These are phyloP conservation scores for Phytopythium delawarense DNA, from an alignment of 352 stramenopile species.

Conservation along the genomic window DNA sequence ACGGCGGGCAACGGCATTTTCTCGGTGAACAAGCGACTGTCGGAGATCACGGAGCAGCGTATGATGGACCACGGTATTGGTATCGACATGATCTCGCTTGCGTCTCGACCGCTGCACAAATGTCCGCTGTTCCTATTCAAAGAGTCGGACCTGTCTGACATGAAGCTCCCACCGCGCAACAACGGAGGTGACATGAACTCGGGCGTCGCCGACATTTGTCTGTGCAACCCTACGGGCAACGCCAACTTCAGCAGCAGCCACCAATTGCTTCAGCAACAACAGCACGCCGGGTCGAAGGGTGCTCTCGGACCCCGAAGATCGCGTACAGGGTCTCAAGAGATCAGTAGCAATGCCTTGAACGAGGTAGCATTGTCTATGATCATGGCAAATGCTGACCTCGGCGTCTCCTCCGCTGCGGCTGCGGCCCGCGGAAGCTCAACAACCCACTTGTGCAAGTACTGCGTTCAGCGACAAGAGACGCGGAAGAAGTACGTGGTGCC, in stretches of 20 bases:
- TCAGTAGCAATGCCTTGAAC: conserved; percentile 1
- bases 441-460: conserved; percentile 65
- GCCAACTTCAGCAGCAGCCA: conserved; percentile 4
- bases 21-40: conserved; percentile 93
- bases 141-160: conserved; percentile 66
- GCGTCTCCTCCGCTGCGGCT: conserved; percentile 15
- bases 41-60: conserved; percentile 97
- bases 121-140: conserved; percentile 97
- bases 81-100: conserved; percentile 96
- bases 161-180: conserved; percentile 44
- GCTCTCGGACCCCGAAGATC: conserved; percentile 31
- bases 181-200: conserved; percentile 6
- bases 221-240: conserved; percentile 28
- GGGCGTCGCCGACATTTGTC: conserved; percentile 31
- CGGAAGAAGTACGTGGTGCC: conserved; percentile 72
- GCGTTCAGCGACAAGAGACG: conserved; percentile 46
- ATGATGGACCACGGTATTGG: conserved; percentile 99
- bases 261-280: conserved; percentile 7
- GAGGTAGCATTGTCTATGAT: conserved; percentile 3
- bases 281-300: conserved; percentile 21
- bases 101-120: conserved; percentile 95
- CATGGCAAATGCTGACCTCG: conserved; percentile 15
- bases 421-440: conserved; percentile 15
- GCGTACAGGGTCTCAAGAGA: conserved; percentile 37
- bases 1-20: conserved; percentile 96